Conservation (phyloP, 331 rosid genomes). For the Telfairia occidentalis region DNA sequence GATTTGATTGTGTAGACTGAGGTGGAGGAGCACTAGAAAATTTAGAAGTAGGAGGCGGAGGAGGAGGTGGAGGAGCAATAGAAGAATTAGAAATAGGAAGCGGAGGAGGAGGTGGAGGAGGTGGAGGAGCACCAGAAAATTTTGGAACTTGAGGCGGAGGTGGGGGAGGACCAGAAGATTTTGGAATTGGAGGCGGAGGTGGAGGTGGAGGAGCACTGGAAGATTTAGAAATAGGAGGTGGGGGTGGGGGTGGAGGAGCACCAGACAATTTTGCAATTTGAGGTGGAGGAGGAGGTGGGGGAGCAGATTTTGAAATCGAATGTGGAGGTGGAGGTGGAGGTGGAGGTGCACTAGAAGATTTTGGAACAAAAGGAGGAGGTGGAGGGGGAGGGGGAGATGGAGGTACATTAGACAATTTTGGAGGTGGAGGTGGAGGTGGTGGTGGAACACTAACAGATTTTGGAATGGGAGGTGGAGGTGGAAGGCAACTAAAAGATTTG, state of each 20-base stretch:
- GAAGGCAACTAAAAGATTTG: background rate
- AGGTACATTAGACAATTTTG: conserved; percentile 7
- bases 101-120: conserved; percentile 25
- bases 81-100: conserved; percentile 19
- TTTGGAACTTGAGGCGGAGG: conserved; percentile 24
- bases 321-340: conserved; percentile 29
- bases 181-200: background rate
- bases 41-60: conserved; percentile 6
- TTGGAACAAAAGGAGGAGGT: background rate
- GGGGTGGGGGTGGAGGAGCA: conserved; percentile 7
- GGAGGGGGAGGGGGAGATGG: conserved; percentile 38
- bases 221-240: conserved; percentile 7
- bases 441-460: conserved; percentile 19
- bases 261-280: too few relatives aligned
- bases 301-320: conserved; percentile 2
- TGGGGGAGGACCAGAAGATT: conserved; percentile 7
- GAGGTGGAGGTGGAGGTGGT: conserved; percentile 13
- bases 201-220: conserved; percentile 38
- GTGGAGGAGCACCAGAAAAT: conserved; percentile 26
- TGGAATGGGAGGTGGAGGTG: background rate
- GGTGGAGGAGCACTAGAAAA: conserved; percentile 21
- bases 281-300: too few relatives aligned
- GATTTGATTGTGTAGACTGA: background rate
- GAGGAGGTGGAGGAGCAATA: conserved; percentile 36
- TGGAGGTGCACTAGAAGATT: conserved; percentile 20